Evolutionary conservation across 495 filamentous ascomycete species (phyloP), one percentile per base, ranked within the genome.

Genomic region (Penicillium coprophilum): DNA sequence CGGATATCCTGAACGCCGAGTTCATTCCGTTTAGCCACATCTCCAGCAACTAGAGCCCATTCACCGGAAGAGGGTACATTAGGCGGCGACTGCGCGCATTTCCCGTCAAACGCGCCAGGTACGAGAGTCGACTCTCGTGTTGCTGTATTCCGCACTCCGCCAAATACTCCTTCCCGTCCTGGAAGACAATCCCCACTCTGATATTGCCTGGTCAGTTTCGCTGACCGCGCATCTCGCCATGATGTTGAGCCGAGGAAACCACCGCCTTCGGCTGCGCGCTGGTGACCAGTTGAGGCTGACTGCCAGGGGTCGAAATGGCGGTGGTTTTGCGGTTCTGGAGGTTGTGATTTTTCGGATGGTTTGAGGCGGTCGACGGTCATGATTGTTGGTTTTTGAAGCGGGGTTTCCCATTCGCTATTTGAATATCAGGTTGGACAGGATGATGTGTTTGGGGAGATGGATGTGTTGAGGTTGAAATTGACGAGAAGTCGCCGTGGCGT

Each of bases 301-400:
- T 91, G 92, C 88, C 89, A 96, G 31, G 88, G 76, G 65, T 96
- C 91, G 70, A 90, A 92, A 58, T 70, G 61, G 41, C 72, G 71
- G 62, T 78, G 75, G 48, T 82, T 81, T 30, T 53, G 49, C 1
- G 46, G 48, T 38, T 55, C 40, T 32, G 34, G 12, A n/a, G 24
- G 54, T 21, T 46, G 36, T 19, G 28, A 46, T 20, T 54, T 62
- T 31, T 43, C 15, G 1, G 19, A 32, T 12, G 1, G 15, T 28
- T 24, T 20, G 12, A 15, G 13, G 4, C 15, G 15, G 15, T 27
- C 15, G 19, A 4, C 39, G 13, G 40, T 8, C 50, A 43, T 51
- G n/a, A 10, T 39, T 17, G n/a, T 39, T 17, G 24, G 8, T 6
- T 47, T 17, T 17, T 47, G 44, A 1, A 17, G 24, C 6, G 17